These are phyloP conservation scores for Fusarium decemcellulare DNA, from an alignment of 2,329 filamentous ascomycete species.

Conservation along the genomic window DNA sequence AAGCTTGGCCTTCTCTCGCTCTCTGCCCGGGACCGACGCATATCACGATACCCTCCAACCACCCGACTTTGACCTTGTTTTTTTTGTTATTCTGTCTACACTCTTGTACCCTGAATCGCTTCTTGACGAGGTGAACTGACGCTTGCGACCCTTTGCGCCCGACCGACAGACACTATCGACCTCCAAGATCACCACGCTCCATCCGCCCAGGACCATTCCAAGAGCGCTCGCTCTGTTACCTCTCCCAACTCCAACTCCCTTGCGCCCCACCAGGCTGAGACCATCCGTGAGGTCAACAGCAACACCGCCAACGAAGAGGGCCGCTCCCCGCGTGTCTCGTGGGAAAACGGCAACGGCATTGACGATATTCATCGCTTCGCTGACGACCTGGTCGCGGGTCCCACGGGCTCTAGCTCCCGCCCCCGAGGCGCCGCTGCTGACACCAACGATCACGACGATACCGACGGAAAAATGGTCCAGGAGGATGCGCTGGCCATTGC, in stretches of 20 bases:
- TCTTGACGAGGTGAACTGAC: slow-evolving; percentile 38
- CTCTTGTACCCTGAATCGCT: slow-evolving; percentile 8
- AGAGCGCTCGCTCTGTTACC: slow-evolving; percentile 31
- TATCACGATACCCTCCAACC: slow-evolving; percentile 48
- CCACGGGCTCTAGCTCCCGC: slow-evolving; percentile 47
- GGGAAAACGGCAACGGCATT: slow-evolving; percentile 59
- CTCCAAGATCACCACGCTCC: slow-evolving; percentile 87
- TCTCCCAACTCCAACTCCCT: slow-evolving; percentile 66
- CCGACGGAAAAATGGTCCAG: slow-evolving; percentile 55
- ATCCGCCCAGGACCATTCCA: slow-evolving; percentile 85
- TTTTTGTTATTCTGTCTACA: slow-evolving; percentile 24
- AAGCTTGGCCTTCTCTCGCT: slow-evolving; percentile 35
- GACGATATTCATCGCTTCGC: slow-evolving; percentile 61
- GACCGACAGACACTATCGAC: slow-evolving; percentile 86
- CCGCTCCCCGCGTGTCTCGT: slow-evolving; percentile 73
- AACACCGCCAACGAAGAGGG: slow-evolving; percentile 82
- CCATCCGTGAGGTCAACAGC: slow-evolving; percentile 84
- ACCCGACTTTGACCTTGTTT: slow-evolving; percentile 37
- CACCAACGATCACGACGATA: slow-evolving; percentile 36
- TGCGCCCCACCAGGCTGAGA: slow-evolving; percentile 88
- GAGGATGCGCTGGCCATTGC: slow-evolving; percentile 72
- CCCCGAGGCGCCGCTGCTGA: slow-evolving; percentile 23
- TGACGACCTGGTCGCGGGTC: slow-evolving; percentile 59
- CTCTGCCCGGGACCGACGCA: slow-evolving; percentile 30
- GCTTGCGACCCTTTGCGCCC: slow-evolving; percentile 21